Evolutionary conservation across 2,329 filamentous ascomycete genomes (phyloP).

Genomic region (Penicillium concentricum): DNA sequence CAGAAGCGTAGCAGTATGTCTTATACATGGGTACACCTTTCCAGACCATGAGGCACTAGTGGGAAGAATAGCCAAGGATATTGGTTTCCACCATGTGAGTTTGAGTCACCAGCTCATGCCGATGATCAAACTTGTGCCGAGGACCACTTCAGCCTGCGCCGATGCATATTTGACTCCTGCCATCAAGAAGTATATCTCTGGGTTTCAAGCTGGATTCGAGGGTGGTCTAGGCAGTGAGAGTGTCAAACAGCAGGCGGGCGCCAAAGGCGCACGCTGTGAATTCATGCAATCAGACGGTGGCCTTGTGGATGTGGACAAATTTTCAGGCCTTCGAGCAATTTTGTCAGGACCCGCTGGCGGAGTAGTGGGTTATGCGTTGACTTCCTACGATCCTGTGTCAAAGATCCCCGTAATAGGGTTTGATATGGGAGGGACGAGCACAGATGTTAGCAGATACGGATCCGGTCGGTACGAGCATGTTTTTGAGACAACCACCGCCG

Average conservation of each 20-base stretch:
- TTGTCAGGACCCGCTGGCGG: constrained; percentile 89
- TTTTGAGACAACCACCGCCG: constrained; percentile 86
- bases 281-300: constrained; percentile 91
- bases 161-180: constrained; percentile 79
- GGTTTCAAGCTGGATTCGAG: constrained; percentile 76
- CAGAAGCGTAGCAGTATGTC: constrained; percentile 78
- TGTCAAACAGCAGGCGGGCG: constrained; percentile 64
- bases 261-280: constrained; percentile 75
- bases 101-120: constrained; percentile 78
- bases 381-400: constrained; percentile 77
- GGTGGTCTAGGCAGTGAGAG: constrained; percentile 76
- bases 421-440: constrained; percentile 90
- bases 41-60: constrained; percentile 79
- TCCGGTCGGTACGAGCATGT: constrained; percentile 85
- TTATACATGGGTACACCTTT: constrained; percentile 92
- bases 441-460: constrained; percentile 82
- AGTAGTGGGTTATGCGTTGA: constrained; percentile 86
- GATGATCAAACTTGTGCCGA: constrained; percentile 80
- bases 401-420: constrained; percentile 85
- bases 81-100: constrained; percentile 81
- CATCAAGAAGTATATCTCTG: constrained; percentile 73
- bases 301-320: constrained; percentile 53
- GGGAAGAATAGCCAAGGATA: constrained; percentile 71
- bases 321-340: constrained; percentile 82
- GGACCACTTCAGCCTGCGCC: constrained; percentile 73